A percentile compares a stretch with the other conserved stretches of the same genome.
Evolutionary conservation across 805 yeast species (phyloP).

Genomic region (Zygosaccharomyces gambellarensis): DNA sequence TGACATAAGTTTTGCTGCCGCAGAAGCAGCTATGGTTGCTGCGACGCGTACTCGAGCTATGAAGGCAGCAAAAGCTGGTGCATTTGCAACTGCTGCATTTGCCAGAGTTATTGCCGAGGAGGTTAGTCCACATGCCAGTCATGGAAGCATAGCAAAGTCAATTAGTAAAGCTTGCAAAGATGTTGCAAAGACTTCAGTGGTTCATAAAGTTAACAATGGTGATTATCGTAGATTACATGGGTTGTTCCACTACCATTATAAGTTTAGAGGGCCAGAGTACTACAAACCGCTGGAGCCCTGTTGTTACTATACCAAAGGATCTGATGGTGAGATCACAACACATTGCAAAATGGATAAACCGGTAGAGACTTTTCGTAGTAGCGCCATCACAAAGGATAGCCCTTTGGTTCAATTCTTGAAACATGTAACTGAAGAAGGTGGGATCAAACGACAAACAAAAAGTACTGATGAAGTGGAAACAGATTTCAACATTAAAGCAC

Average conservation of each 20-base stretch:
- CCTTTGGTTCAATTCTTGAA: conserved; percentile 1
- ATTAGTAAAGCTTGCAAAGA: conserved; percentile 1
- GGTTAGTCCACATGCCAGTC: neutral
- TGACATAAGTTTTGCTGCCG: neutral
- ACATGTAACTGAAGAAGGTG: neutral
- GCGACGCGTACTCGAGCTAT: neutral
- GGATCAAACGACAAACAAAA: neutral
- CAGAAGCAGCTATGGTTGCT: neutral
- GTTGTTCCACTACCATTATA: conserved; percentile 1
- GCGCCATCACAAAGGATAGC: neutral
- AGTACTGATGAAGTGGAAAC: neutral
- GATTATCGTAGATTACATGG: neutral
- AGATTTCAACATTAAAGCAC: neutral
- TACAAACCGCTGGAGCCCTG: neutral
- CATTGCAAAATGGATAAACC: conserved; percentile 2
- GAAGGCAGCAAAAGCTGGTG: conserved; percentile 1
- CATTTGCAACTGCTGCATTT: conserved; percentile 2
- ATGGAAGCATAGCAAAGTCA: conserved; percentile 1
- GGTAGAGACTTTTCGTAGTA: neutral
- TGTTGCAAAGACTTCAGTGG: neutral
- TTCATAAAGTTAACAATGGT: neutral
- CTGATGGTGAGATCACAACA: neutral
- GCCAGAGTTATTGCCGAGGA: neutral
- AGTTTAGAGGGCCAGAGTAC: conserved; percentile 3
- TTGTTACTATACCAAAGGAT: neutral